Base-by-base conservation (phyloP, 2,329 filamentous ascomycete species). In the Fusarium fujikuroi region DNA sequence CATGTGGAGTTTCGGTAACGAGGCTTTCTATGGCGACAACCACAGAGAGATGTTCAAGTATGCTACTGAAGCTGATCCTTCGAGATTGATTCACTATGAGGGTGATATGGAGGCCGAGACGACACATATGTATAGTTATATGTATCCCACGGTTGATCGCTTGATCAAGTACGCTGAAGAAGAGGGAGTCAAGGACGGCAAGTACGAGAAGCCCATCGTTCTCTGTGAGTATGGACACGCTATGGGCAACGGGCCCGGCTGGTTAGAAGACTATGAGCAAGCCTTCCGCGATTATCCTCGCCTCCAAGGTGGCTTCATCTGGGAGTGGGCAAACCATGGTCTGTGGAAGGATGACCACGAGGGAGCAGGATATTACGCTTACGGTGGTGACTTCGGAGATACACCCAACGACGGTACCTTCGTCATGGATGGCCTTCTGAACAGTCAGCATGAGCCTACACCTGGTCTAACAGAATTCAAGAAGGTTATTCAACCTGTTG, bases 211-310 rank as follows among this genome's bases (percentile, higher is more conserved):
- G 80, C 90, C 90, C 0, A 81, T 92, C 3, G 82, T 92, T 3
- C 84, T 89, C 7, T 89, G 87, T 75, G 88, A 90, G 70, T 89
- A 88, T 67, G 86, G 80, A 0, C 87, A 89, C 75, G 91, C 92
- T 3, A 93, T 94, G 92, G 92, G 92, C 10, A 94, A 93, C 75
- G 92, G 91, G 0, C 92, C 92, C 0, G 92, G 92, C 3, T 88
- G 88, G 39, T 84, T 94, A 16, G 87, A 91, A 67, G 92, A 93
- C 68, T 94, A 94, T 67, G 85, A 92, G 54, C 84, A 90, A 44
- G 85, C 87, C 0, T 94, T 93, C 81, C 87, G 88, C 37, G 84
- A 85, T 34, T 83, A 92, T 66, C 87, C 87, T 1, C 85, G 87
- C 5, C 85, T 93, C 0, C 91, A 93, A 76, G 92, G 92, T 16